Evolutionary conservation across 306 rosid species (phyloP), one percentile per base, ranked within the genome.

Genomic region (Canavalia ensiformis): DNA sequence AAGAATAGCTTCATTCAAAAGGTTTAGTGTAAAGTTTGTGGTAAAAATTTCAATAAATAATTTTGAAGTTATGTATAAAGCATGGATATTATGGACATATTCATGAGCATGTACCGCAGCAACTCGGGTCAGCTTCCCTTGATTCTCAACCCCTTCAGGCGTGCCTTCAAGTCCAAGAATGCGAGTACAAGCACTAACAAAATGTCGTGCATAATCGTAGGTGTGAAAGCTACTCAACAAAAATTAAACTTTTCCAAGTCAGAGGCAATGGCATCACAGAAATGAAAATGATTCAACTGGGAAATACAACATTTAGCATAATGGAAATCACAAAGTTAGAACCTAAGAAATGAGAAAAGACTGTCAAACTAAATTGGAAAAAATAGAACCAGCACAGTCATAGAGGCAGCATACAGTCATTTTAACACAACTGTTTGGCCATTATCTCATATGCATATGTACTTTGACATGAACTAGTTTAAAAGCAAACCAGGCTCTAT

Each of bases 81-180:
- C 63, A 72, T 57, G 29, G 39, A 18, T 33, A 29, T 52, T 66
- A 39, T 34, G 2, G 47, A 63, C 3, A 51, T 46, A 51, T 51
- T 57, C 57, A 44, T 3, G 50, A 76, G 76, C 51, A 84, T 95
- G 70, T 86, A 91, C 98, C 46, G 98, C 98, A 83, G 98, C 93
- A 54, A 94, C 95, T 73, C 98, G 89, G 67, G 98, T 94, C 70
- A 94, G 90, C 88, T 82, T 90, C 81, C 97, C 98, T 83, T 91
- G 95, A 86, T 94, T 90, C 84, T 89, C 98, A 84, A 94, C 98
- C 52, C 98, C 97, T 81, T 94, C 98, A 54, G 95, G 98, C 0
- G 97, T 94, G 62, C 97, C 95, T 88, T 94, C 97, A 76, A 91
- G 95, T 75, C 95, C 95, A 76, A 94, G 94, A 75, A 91, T 90